phyloP scores from a whole-genome alignment of 805 yeast genomes.

The Monosporozyma servazzii region DNA sequence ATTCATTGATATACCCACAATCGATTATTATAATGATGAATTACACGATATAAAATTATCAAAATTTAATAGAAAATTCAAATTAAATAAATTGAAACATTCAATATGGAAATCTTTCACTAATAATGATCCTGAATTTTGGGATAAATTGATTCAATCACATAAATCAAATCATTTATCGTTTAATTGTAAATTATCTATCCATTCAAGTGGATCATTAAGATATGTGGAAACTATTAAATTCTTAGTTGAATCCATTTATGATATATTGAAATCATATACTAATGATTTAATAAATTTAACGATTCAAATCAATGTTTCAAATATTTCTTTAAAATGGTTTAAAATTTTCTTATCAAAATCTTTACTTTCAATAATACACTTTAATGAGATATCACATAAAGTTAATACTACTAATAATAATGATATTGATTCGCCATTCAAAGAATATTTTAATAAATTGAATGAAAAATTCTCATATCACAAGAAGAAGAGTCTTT shows the following conservation, averaged over 20 bases:
- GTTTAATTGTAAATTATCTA: slow-evolving; percentile 2
- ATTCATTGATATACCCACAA: slow-evolving; percentile 29
- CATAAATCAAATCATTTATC: neutral
- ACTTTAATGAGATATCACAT: slow-evolving; percentile 9
- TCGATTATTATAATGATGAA: slow-evolving; percentile 29
- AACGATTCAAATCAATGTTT: slow-evolving; percentile 18
- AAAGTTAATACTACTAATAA: neutral
- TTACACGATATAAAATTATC: slow-evolving; percentile 20
- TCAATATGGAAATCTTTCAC: slow-evolving; percentile 20
- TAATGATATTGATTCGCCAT: slow-evolving; percentile 20
- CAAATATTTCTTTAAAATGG: slow-evolving; percentile 27
- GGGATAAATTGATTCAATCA: slow-evolving; percentile 11
- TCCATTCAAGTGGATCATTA: slow-evolving; percentile 26
- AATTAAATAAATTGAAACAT: slow-evolving; percentile 21
- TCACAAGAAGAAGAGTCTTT: neutral
- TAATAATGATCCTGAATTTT: slow-evolving; percentile 18
- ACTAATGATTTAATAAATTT: slow-evolving; percentile 3
- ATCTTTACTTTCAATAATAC: slow-evolving; percentile 13
- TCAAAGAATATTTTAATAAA: slow-evolving; percentile 26
- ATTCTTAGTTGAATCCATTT: slow-evolving; percentile 23
- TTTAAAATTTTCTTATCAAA: slow-evolving; percentile 22
- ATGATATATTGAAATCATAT: slow-evolving; percentile 4
- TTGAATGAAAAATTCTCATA: slow-evolving; percentile 20
- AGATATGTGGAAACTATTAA: slow-evolving; percentile 29
- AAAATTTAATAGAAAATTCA: slow-evolving; percentile 24